These are phyloP conservation scores for Polyporus tsugae DNA, from an alignment of 1,284 basidiomycete genomes.

Conservation along the genomic window DNA sequence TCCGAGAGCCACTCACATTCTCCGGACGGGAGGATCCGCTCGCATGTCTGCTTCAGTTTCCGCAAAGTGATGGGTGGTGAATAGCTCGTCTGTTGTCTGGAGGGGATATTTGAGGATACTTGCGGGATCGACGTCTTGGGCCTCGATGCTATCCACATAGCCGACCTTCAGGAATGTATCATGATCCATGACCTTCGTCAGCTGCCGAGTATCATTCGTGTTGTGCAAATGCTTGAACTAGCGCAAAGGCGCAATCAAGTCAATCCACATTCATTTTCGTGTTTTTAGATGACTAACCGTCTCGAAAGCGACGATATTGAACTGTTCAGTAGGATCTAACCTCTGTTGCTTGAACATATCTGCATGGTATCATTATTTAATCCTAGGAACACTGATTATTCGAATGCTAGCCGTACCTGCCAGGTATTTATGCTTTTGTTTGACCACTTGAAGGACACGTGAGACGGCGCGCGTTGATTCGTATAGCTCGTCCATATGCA, in stretches of 20 bases:
- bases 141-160: conserved; percentile 3
- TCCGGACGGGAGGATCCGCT: neutral
- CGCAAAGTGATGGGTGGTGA: neutral
- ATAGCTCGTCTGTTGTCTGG: neutral
- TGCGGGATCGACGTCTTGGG: neutral
- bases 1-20: conserved; percentile 6
- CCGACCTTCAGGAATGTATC: conserved; percentile 1
- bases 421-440: conserved; percentile 1
- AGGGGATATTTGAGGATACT: conserved; percentile 5
- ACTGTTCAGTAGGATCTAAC: conserved; percentile 27
- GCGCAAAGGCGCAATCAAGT: neutral
- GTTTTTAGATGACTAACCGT: conserved; percentile 22
- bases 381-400: no score
- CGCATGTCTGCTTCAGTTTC: neutral
- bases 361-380: conserved; percentile 8
- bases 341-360: conserved; percentile 36
- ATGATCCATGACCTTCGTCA: no score
- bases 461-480: conserved; percentile 18
- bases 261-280: neutral
- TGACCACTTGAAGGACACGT: conserved; percentile 13
- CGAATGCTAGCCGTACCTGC: neutral
- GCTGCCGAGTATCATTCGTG: no score
- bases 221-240: neutral
- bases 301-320: conserved; percentile 32
- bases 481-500: conserved; percentile 30